phyloP scores from a whole-genome alignment of 495 filamentous ascomycete genomes.

The Tuber indicum region DNA sequence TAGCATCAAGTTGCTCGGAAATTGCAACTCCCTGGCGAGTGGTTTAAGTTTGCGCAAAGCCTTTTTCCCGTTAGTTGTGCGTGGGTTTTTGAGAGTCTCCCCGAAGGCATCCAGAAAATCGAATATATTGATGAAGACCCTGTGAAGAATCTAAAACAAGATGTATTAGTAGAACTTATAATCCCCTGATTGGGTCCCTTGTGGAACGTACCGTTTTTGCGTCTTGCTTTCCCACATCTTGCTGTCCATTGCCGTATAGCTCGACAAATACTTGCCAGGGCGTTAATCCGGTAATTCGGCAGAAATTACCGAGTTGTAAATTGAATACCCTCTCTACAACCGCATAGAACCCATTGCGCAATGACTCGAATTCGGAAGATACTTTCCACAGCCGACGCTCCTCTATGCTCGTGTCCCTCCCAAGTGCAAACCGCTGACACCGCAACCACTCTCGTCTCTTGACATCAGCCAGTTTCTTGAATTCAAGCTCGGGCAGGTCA shows the following conservation, averaged over 20 bases:
- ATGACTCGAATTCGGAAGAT: background rate
- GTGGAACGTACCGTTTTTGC: background rate
- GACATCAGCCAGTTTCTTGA: background rate
- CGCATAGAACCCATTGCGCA: background rate
- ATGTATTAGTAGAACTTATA: background rate
- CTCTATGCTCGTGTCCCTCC: background rate
- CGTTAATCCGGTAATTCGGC: background rate
- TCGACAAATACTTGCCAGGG: background rate
- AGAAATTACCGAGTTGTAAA: background rate
- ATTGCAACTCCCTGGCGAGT: background rate
- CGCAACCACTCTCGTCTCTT: background rate
- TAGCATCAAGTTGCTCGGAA: background rate
- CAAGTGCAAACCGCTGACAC: fast-evolving
- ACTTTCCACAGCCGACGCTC: background rate
- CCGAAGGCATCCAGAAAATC: background rate
- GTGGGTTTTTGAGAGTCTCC: background rate
- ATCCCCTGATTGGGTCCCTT: background rate
- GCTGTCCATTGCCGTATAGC: background rate
- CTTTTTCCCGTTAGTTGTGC: background rate
- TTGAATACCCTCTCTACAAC: background rate
- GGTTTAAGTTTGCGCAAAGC: background rate
- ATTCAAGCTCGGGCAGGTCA: background rate
- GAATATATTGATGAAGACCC: background rate
- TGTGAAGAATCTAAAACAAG: background rate
- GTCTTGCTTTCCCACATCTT: background rate